phyloP scores from a whole-genome alignment of 805 yeast genomes.

The Ogataea nonfermentans region DNA sequence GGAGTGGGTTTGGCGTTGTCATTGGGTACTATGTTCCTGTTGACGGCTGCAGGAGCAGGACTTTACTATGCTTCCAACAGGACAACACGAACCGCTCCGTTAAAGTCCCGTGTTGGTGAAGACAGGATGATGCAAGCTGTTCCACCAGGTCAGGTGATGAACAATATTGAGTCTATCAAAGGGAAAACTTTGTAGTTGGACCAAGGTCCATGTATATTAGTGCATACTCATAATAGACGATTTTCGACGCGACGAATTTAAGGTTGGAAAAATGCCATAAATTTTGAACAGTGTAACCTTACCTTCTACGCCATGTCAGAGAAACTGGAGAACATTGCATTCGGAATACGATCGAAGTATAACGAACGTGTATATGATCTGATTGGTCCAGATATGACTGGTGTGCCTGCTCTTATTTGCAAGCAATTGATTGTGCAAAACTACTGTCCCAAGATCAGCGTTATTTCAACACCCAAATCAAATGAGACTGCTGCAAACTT shows the following conservation, averaged over 20 bases:
- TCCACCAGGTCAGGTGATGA: slow-evolving; percentile 53
- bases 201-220: slow-evolving; percentile 5
- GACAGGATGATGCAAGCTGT: slow-evolving; percentile 59
- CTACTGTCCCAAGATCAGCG: slow-evolving; percentile 35
- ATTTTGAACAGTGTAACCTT: neutral
- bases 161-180: slow-evolving; percentile 25
- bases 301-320: slow-evolving; percentile 9
- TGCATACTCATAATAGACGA: neutral
- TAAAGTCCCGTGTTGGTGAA: slow-evolving; percentile 57
- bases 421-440: slow-evolving; percentile 30
- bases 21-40: slow-evolving; percentile 45
- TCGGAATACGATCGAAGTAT: slow-evolving; percentile 22
- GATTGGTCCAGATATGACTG: slow-evolving; percentile 25
- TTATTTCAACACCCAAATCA: slow-evolving; percentile 26
- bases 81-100: slow-evolving; percentile 41
- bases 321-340: slow-evolving; percentile 11
- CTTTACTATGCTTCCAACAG: slow-evolving; percentile 35
- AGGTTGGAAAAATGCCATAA: neutral
- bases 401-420: slow-evolving; percentile 28
- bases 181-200: slow-evolving; percentile 3
- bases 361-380: slow-evolving; percentile 18
- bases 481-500: slow-evolving; percentile 21
- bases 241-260: slow-evolving; percentile 11
- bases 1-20: slow-evolving; percentile 69
- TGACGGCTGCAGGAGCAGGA: slow-evolving; percentile 42